Percentiles rank a stretch among this genome's conserved stretches.
Conservation (phyloP, 306 rosid species). For the Mimosa bimucronata region DNA sequence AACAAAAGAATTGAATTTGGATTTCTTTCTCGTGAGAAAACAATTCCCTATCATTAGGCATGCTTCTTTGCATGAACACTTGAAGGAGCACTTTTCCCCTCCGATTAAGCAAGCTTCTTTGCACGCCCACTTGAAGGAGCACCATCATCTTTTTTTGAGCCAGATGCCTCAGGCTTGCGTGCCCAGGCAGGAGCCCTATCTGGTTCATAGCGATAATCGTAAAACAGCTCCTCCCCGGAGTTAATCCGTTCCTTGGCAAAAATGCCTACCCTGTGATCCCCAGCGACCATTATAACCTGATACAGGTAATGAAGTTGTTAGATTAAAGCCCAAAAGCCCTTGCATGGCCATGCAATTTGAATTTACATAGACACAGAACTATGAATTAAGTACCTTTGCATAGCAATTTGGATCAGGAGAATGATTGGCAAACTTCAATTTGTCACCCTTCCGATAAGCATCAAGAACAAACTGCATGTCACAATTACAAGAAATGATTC, state of each 20-base stretch:
- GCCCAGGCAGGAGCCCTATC: constrained; percentile 99
- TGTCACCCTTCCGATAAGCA: constrained; percentile 96
- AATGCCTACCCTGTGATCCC: constrained; percentile 98
- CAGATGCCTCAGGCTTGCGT: constrained; percentile 90
- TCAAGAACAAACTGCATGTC: constrained; percentile 91
- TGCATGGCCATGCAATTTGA: constrained; percentile 22
- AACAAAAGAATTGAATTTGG: constrained; percentile 45
- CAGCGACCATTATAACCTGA: constrained; percentile 99
- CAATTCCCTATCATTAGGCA: constrained; percentile 53
- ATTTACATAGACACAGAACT: constrained; percentile 26
- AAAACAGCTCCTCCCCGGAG: constrained; percentile 95
- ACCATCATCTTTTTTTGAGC: constrained; percentile 86
- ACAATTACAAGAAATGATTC: constrained; percentile 14
- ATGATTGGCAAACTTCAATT: constrained; percentile 96
- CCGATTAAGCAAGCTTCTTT: constrained; percentile 86
- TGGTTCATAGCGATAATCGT: constrained; percentile 94
- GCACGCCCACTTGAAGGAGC: constrained; percentile 98
- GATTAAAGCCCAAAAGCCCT: not conserved
- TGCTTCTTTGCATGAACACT: constrained; percentile 97
- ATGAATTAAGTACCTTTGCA: constrained; percentile 67
- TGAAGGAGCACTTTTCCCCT: constrained; percentile 64
- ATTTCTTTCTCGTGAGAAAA: constrained; percentile 24
- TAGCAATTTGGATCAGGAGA: constrained; percentile 99
- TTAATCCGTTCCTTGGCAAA: constrained; percentile 96
- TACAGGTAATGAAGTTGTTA: constrained; percentile 26